These are phyloP conservation scores for Puccinellia tenuiflora DNA, from an alignment of 176 grass and related monocot species.

Conservation along the genomic window DNA sequence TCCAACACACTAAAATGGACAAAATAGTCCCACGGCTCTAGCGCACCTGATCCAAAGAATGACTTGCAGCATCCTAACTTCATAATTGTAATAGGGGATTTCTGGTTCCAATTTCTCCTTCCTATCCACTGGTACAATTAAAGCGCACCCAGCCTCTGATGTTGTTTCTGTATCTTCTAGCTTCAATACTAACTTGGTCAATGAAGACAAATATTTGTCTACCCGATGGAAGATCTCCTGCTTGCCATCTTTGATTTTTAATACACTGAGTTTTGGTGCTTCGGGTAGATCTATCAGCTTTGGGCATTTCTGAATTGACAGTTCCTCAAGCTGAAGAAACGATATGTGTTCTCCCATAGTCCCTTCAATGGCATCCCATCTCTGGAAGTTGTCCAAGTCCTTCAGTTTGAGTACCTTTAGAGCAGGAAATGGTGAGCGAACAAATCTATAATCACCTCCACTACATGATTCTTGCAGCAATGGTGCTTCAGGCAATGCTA, in stretches of 20 bases:
- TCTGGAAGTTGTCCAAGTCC: background rate
- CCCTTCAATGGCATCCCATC: accelerated
- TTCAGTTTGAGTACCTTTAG: background rate
- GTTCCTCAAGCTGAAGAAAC: background rate
- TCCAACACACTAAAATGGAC: background rate
- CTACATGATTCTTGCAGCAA: background rate
- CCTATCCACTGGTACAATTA: background rate
- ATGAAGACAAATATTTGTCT: background rate
- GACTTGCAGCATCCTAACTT: accelerated
- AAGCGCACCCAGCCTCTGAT: background rate
- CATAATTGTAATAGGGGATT: background rate
- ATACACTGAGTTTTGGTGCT: background rate
- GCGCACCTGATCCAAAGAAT: background rate
- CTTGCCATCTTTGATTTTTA: accelerated
- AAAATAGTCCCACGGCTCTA: background rate
- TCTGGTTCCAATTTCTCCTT: background rate
- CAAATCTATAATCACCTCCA: background rate
- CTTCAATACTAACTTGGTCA: background rate
- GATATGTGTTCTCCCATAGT: too few species aligned
- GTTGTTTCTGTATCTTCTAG: background rate
- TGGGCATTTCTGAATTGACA: accelerated
- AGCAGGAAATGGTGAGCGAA: background rate
- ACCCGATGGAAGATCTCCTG: background rate
- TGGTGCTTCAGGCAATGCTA: background rate
- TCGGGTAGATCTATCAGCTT: background rate